Percentiles rank a stretch among this genome's conserved stretches.
These are phyloP conservation scores for Coniophora puteana DNA, from an alignment of 1,284 basidiomycete genomes.

Conservation along the genomic window DNA sequence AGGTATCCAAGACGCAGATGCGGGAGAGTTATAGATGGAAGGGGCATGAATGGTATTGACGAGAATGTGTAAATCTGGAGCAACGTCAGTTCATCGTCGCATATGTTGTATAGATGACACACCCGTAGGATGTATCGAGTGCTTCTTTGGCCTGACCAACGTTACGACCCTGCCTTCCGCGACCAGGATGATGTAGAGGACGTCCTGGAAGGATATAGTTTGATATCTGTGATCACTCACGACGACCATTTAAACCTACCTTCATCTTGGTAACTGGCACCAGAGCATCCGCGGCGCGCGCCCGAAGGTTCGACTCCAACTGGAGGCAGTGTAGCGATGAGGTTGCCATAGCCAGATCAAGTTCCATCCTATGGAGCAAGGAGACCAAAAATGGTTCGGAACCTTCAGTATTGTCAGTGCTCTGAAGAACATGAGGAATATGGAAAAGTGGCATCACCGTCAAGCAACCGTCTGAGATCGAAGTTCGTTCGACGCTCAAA, in stretches of 20 bases:
- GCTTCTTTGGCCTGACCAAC: constrained; percentile 85
- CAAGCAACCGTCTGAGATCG: constrained; percentile 81
- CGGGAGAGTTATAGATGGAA: constrained; percentile 66
- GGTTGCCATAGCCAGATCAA: constrained; percentile 76
- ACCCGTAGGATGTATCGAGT: constrained; percentile 94
- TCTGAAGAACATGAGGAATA: constrained; percentile 1
- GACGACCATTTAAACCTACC: constrained; percentile 36
- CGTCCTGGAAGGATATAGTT: constrained; percentile 52
- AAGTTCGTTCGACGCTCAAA: constrained; percentile 91
- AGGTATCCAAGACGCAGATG: constrained; percentile 88
- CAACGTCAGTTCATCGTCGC: constrained; percentile 3
- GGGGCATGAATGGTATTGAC: constrained; percentile 77
- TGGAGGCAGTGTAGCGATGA: constrained; percentile 81
- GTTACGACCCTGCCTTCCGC: constrained; percentile 81
- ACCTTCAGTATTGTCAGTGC: constrained; percentile 39
- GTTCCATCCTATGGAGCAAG: constrained; percentile 67
- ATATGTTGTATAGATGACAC: constrained; percentile 12
- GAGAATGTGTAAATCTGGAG: constrained; percentile 81
- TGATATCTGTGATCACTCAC: constrained; percentile 10
- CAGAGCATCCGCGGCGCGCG: constrained; percentile 71
- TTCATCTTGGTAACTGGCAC: constrained; percentile 79
- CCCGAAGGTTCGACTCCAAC: constrained; percentile 65
- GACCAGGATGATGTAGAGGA: constrained; percentile 87
- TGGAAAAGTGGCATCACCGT: constrained; percentile 52
- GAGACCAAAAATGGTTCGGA: constrained; percentile 80